Evolutionary conservation across 2,329 filamentous ascomycete species (phyloP).

Genomic region (Chaetomium sp.): DNA sequence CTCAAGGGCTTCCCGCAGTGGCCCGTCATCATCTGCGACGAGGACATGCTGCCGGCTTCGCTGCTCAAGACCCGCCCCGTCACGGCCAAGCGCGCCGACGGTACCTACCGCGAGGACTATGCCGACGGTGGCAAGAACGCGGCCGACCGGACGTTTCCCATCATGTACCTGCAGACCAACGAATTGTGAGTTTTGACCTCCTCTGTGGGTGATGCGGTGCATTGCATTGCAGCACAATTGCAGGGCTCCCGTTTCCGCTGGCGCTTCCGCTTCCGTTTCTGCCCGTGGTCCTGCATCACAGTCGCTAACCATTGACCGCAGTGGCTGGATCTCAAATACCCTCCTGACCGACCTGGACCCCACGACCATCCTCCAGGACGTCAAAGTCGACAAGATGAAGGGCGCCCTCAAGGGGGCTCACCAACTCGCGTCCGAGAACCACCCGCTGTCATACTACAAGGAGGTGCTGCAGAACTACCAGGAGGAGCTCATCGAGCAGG

Average conservation of each 20-base stretch:
- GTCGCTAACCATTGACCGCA: slow-evolving; percentile 34
- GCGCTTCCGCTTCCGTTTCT: neutral
- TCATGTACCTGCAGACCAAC: slow-evolving; percentile 93
- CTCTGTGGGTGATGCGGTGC: neutral
- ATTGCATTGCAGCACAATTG: too few relatives aligned
- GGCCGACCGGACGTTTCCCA: slow-evolving; percentile 78
- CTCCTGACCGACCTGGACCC: slow-evolving; percentile 72
- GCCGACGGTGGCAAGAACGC: slow-evolving; percentile 81
- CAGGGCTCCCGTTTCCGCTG: neutral
- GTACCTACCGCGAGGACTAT: slow-evolving; percentile 80
- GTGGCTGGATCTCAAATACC: slow-evolving; percentile 86
- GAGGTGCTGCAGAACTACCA: slow-evolving; percentile 64
- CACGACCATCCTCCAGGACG: slow-evolving; percentile 57
- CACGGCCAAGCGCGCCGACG: slow-evolving; percentile 73
- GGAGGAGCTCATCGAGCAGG: slow-evolving; percentile 57
- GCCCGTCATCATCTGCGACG: slow-evolving; percentile 90
- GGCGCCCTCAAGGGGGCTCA: slow-evolving; percentile 77
- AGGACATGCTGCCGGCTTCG: slow-evolving; percentile 80
- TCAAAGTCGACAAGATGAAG: slow-evolving; percentile 68
- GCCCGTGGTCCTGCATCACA: too few relatives aligned
- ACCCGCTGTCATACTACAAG: slow-evolving; percentile 79
- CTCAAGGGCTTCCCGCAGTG: slow-evolving; percentile 93
- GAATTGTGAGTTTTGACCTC: slow-evolving; percentile 72
- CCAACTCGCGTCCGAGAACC: slow-evolving; percentile 67
- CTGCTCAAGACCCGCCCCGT: slow-evolving; percentile 76